Conservation (phyloP, 768 basidiomycete species). For the Austroboletus eburneus region DNA sequence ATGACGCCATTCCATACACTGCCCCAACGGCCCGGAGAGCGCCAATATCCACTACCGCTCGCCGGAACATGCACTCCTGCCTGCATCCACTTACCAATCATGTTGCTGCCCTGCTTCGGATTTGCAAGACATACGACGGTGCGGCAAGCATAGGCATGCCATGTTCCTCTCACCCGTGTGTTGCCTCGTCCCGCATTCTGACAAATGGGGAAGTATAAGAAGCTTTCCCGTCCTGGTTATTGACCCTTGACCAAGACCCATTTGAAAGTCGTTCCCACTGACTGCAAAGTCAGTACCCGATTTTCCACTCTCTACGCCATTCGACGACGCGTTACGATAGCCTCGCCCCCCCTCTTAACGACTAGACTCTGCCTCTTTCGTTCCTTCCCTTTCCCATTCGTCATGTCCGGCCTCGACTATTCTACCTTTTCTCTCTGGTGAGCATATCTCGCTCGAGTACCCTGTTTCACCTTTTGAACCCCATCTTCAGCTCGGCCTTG, state of each 20-base stretch:
- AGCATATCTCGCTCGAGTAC: background rate
- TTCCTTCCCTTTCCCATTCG: slow-evolving; percentile 1
- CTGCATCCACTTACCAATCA: slow-evolving; percentile 29
- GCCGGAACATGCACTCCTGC: slow-evolving; percentile 28
- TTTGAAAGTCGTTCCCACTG: slow-evolving; percentile 17
- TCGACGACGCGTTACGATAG: background rate
- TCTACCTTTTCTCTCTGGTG: slow-evolving; percentile 27
- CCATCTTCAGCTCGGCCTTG: slow-evolving; percentile 21
- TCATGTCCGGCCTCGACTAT: slow-evolving; percentile 18
- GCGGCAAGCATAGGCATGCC: slow-evolving; percentile 27
- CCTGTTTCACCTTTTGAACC: slow-evolving; percentile 2
- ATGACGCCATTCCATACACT: slow-evolving; percentile 26
- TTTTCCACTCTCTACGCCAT: background rate
- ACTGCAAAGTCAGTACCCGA: background rate
- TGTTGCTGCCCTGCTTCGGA: slow-evolving; percentile 30
- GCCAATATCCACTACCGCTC: slow-evolving; percentile 22
- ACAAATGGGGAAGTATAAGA: slow-evolving; percentile 27
- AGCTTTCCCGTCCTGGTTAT: slow-evolving; percentile 19
- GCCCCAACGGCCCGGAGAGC: slow-evolving; percentile 27
- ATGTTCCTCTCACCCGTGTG: slow-evolving; percentile 22
- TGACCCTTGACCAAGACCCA: slow-evolving; percentile 22
- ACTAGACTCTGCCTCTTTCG: background rate
- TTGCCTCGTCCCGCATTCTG: slow-evolving; percentile 20
- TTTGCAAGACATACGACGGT: slow-evolving; percentile 27
- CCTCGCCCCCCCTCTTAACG: slow-evolving; percentile 5